Percentiles rank a stretch among this genome's conserved stretches.
Conservation (phyloP, 257 asterid genomes). For the Salvia hispanica region DNA sequence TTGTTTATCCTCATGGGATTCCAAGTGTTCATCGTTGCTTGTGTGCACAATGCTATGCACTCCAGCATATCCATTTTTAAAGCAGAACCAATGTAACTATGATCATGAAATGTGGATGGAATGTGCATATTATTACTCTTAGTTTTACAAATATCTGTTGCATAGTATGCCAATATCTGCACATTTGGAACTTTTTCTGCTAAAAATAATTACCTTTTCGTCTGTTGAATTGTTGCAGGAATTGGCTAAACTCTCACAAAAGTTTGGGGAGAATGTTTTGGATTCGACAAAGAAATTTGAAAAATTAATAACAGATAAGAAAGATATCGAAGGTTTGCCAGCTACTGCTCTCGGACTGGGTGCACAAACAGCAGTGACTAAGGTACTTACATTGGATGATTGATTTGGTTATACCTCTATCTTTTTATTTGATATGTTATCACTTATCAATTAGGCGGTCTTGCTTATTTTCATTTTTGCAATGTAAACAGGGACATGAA, state of each 20-base stretch:
- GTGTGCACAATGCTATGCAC: neutral
- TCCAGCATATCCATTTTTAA: neutral
- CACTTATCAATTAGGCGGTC: slow-evolving; percentile 14
- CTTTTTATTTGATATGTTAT: slow-evolving; percentile 18
- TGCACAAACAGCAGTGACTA: slow-evolving; percentile 95
- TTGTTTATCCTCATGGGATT: neutral
- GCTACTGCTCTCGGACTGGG: slow-evolving; percentile 88
- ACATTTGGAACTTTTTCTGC: slow-evolving; percentile 14
- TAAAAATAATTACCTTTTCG: slow-evolving; percentile 15
- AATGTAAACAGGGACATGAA: slow-evolving; percentile 73
- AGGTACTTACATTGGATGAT: slow-evolving; percentile 45
- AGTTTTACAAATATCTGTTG: neutral
- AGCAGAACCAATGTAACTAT: neutral
- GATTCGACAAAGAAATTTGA: slow-evolving; percentile 96
- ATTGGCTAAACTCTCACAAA: slow-evolving; percentile 76
- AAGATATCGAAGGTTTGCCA: slow-evolving; percentile 90
- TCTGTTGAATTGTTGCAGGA: slow-evolving; percentile 54
- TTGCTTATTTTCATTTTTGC: slow-evolving; percentile 25
- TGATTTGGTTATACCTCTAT: slow-evolving; percentile 21
- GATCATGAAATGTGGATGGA: slow-evolving; percentile 15
- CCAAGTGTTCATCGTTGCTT: neutral
- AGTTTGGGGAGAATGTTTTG: slow-evolving; percentile 90
- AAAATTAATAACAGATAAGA: slow-evolving; percentile 84
- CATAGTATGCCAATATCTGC: slow-evolving; percentile 14
- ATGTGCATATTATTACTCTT: slow-evolving; percentile 13